These are phyloP conservation scores for Saturnispora saitoi DNA, from an alignment of 805 yeast species.

Conservation along the genomic window DNA sequence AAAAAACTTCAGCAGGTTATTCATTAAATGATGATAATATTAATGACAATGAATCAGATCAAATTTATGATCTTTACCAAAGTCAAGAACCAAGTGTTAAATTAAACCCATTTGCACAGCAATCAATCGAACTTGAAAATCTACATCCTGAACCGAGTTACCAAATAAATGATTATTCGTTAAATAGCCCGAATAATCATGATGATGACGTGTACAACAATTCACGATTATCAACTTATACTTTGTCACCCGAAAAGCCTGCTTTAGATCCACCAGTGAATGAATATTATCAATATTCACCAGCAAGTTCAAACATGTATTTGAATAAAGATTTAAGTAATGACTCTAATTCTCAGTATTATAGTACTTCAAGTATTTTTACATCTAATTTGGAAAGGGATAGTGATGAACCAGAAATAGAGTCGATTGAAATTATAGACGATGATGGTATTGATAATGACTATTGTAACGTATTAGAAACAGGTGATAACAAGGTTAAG, in stretches of 20 bases:
- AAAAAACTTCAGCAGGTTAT: not conserved
- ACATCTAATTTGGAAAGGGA: constrained; percentile 24
- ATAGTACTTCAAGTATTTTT: constrained; percentile 3
- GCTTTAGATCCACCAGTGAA: constrained; percentile 1
- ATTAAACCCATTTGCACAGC: not conserved
- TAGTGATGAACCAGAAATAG: constrained; percentile 24
- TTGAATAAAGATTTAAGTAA: not conserved
- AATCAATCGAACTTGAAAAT: not conserved
- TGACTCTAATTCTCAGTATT: not conserved
- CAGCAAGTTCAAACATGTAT: constrained; percentile 8
- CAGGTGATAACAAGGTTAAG: constrained; percentile 33
- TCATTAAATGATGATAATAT: not conserved
- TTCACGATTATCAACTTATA: constrained; percentile 2
- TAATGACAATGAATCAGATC: not conserved
- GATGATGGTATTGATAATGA: constrained; percentile 13
- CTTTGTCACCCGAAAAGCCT: not conserved
- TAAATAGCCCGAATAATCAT: not conserved
- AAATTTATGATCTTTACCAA: constrained; percentile 1
- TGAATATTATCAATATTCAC: constrained; percentile 10
- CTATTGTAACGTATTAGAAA: constrained; percentile 19
- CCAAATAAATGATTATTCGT: not conserved
- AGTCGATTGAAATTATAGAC: constrained; percentile 10
- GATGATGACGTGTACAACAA: not conserved
- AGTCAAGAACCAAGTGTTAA: not conserved
- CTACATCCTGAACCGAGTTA: not conserved